These are phyloP conservation scores for Sugiyamaella sp. DNA, from an alignment of 1,139 yeast species.

Conservation along the genomic window DNA sequence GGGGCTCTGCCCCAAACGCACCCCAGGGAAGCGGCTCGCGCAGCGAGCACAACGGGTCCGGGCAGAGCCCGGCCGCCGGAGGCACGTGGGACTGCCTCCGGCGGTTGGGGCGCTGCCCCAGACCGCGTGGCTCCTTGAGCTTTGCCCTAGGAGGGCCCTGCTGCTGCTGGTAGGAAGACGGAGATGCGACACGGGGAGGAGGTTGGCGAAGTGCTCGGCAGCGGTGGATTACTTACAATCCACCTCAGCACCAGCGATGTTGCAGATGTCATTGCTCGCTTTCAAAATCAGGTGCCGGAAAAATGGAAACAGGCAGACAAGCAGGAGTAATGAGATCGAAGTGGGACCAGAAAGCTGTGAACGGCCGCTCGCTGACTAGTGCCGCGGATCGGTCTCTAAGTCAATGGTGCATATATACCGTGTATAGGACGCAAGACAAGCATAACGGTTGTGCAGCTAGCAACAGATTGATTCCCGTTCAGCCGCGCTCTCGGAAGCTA, in stretches of 20 bases:
- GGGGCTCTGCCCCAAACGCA: too few relatives aligned
- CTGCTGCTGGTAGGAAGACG: background rate
- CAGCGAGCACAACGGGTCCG: too few relatives aligned
- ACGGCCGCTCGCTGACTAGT: background rate
- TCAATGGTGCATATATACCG: background rate
- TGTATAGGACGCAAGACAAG: background rate
- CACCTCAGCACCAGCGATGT: slow-evolving; percentile 1
- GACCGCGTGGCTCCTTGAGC: background rate
- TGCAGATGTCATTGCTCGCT: background rate
- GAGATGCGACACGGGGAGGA: background rate
- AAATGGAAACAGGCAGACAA: background rate
- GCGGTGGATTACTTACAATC: slow-evolving; percentile 6
- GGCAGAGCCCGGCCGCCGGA: too few relatives aligned
- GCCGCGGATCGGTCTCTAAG: background rate
- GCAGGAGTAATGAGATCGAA: background rate
- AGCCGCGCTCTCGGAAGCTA: background rate
- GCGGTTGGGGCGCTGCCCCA: slow-evolving; percentile 8
- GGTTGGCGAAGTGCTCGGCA: background rate
- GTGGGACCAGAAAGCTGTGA: background rate
- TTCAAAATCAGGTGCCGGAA: background rate
- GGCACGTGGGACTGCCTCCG: slow-evolving; percentile 2
- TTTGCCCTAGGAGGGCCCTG: background rate
- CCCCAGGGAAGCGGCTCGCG: too few relatives aligned
- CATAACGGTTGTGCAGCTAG: background rate
- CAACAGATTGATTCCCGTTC: background rate